Evolutionary conservation across 202 grass and related monocot genomes (phyloP).

Genomic region (Zizania palustris): DNA sequence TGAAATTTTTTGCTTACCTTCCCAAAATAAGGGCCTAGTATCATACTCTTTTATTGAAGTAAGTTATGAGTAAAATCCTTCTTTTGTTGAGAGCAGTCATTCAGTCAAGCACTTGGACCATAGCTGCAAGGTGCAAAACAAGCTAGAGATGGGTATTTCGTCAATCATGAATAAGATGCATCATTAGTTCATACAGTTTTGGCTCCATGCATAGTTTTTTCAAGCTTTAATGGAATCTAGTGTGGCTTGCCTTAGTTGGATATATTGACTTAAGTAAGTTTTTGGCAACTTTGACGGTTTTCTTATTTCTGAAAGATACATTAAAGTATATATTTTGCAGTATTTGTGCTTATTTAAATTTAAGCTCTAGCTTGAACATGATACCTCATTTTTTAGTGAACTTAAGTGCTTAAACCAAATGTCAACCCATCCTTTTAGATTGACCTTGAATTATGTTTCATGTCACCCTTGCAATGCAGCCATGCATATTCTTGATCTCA

Average conservation of each 20-base stretch:
- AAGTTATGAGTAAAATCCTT: constrained; percentile 4
- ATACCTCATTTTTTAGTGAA: constrained; percentile 5
- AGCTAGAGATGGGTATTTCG: not conserved
- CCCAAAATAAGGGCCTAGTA: not conserved
- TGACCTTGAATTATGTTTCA: not conserved
- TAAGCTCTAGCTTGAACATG: not conserved
- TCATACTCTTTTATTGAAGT: not conserved
- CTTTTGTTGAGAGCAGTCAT: not conserved
- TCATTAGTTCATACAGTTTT: constrained; percentile 2
- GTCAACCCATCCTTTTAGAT: not conserved
- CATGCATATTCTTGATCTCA: not conserved
- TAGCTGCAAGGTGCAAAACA: not conserved
- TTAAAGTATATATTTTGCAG: not conserved
- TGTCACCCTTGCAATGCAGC: not conserved
- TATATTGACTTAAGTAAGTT: not conserved
- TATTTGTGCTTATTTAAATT: constrained; percentile 5
- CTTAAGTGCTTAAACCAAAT: constrained; percentile 1
- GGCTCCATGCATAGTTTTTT: not conserved
- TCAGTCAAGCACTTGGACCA: constrained; percentile 18
- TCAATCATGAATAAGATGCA: not conserved
- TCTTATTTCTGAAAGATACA: not conserved
- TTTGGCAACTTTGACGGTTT: not conserved
- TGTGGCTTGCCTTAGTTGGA: constrained; percentile 3
- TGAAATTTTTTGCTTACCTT: not conserved
- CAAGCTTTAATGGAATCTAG: not conserved